Percentiles rank a stretch among this genome's conserved stretches.
Conservation (phyloP, 169 alveolate genomes). For the Cryptosporidium sp. region DNA sequence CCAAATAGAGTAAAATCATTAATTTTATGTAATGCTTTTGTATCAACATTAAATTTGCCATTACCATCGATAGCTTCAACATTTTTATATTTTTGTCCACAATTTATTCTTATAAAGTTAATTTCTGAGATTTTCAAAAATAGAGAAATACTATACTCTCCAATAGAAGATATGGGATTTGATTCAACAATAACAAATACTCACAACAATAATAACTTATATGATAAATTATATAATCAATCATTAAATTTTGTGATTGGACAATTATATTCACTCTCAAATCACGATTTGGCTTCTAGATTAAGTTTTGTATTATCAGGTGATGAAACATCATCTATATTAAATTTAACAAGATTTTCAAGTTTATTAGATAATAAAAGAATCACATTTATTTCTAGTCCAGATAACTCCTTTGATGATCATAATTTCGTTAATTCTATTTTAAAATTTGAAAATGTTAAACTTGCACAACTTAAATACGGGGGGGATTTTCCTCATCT, state of each 20-base stretch:
- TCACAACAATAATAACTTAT: not conserved
- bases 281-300: constrained; percentile 42
- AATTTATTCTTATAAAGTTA: constrained; percentile 40
- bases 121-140: constrained; percentile 62
- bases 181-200: not conserved
- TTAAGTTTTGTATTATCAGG: constrained; percentile 44
- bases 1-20: constrained; percentile 67
- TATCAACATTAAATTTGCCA: constrained; percentile 49
- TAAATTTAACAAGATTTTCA: not conserved
- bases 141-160: constrained; percentile 1
- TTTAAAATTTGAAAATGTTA: constrained; percentile 20
- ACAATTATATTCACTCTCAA: constrained; percentile 24
- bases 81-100: constrained; percentile 52
- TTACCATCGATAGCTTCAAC: constrained; percentile 62
- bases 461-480: constrained; percentile 62
- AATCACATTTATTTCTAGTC: constrained; percentile 35
- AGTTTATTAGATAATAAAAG: constrained; percentile 11
- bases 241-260: constrained; percentile 33
- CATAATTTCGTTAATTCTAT: constrained; percentile 5
- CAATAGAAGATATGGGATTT: constrained; percentile 23
- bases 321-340: not conserved
- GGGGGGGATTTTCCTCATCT: constrained; percentile 73
- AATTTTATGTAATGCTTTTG: constrained; percentile 52
- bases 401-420: constrained; percentile 54
- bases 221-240: constrained; percentile 6